These are phyloP conservation scores for Aspergillus fumigatus DNA, from an alignment of 2,329 filamentous ascomycete genomes.

Conservation along the genomic window DNA sequence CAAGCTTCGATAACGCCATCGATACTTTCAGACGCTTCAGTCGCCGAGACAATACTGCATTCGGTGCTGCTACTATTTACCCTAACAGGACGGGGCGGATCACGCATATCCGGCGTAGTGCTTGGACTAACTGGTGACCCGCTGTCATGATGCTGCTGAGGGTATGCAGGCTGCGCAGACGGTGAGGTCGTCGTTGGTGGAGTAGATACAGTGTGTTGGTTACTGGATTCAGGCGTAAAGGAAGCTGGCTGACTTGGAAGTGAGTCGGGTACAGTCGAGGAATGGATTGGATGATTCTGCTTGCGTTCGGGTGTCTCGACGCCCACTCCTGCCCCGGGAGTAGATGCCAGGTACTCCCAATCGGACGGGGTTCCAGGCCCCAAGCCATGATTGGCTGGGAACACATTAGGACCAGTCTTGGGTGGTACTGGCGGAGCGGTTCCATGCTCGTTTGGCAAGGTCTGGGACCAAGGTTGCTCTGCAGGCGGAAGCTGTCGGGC, in stretches of 20 bases:
- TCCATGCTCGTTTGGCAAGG: constrained; percentile 6
- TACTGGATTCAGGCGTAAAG: constrained; percentile 1
- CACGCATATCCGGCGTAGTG: constrained; percentile 8
- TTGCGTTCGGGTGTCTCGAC: constrained; percentile 19
- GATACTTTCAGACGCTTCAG: constrained; percentile 33
- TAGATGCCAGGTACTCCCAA: constrained; percentile 43
- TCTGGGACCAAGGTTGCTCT: constrained; percentile 7
- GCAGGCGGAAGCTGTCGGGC: constrained; percentile 5
- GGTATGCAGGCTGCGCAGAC: constrained; percentile 2
- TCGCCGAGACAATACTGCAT: constrained; percentile 21
- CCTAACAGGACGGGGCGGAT: constrained; percentile 17
- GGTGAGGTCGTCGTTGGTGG: constrained; percentile 8
- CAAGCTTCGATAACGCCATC: constrained; percentile 43
- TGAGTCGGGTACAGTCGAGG: constrained; percentile 6
- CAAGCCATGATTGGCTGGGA: constrained; percentile 32
- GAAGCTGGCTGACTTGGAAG: constrained; percentile 11
- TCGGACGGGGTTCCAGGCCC: constrained; percentile 43
- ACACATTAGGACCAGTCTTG: constrained; percentile 16
- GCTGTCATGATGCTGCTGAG: constrained; percentile 2
- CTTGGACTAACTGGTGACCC: constrained; percentile 23
- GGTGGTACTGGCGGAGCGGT: constrained; percentile 21
- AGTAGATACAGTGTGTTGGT: constrained; percentile 3
- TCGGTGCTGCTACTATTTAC: constrained; percentile 28
- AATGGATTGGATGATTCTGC: constrained; percentile 5
- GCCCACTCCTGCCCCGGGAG: constrained; percentile 36